Evolutionary conservation across 148 eudicot species (phyloP).

Genomic region (Rhododendron ferrugineum): DNA sequence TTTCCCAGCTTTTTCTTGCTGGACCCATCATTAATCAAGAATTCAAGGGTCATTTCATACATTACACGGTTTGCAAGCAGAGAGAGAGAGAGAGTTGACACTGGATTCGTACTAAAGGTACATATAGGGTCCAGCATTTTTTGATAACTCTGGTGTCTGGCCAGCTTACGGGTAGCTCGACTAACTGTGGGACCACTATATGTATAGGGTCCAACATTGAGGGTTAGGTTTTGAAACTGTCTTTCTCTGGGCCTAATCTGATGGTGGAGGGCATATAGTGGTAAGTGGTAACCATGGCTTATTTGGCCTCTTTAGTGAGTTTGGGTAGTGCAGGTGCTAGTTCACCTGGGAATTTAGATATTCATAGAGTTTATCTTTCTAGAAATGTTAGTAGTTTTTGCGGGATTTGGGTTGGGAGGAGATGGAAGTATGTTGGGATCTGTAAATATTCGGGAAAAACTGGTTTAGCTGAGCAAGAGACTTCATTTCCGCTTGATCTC

Average conservation of each 20-base stretch:
- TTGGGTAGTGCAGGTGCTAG: conserved; percentile 62
- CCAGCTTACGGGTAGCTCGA: background rate
- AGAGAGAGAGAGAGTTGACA: background rate
- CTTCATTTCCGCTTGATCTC: conserved; percentile 58
- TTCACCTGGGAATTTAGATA: conserved; percentile 53
- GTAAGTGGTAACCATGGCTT: conserved; percentile 41
- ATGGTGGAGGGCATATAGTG: conserved; percentile 12
- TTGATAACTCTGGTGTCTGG: background rate
- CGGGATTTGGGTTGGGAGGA: conserved; percentile 42
- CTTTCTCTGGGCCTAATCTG: conserved; percentile 14
- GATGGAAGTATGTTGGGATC: conserved; percentile 65
- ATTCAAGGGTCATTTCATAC: background rate
- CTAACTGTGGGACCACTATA: background rate
- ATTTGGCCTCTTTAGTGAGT: conserved; percentile 82
- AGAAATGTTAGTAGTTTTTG: conserved; percentile 47
- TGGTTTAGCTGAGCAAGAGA: conserved; percentile 70
- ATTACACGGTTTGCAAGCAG: background rate
- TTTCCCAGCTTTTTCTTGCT: background rate
- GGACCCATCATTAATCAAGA: background rate
- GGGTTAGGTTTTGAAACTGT: conserved; percentile 15
- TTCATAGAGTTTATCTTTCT: conserved; percentile 39
- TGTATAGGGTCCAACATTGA: background rate
- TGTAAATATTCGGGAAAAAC: conserved; percentile 70
- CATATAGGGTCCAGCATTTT: background rate
- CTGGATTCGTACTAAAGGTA: background rate